Evolutionary conservation across 1,284 basidiomycete genomes (phyloP), one percentile per base, ranked within the genome.

Genomic region (Cutaneotrichosporon mucoides): DNA sequence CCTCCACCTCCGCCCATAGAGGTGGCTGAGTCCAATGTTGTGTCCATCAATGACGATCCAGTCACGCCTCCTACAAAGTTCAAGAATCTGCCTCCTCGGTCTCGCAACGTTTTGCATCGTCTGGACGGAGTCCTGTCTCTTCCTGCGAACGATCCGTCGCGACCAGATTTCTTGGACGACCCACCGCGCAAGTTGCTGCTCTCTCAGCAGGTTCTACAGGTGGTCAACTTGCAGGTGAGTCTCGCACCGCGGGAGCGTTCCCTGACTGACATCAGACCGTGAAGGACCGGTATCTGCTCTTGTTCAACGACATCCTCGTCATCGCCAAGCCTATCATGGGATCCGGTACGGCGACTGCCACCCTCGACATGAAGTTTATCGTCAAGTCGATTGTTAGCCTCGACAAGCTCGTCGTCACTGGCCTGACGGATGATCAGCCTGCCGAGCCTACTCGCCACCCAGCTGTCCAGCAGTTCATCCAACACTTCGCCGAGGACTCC

Each of bases 211-310:
- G 89, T 96, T 12, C 81, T 97, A 13, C 95, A 99, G 77, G 91
- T 98, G 6, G 92, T 92, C 69, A 93, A 93, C 77, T 12, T 13
- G 35, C 16, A 45, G 13, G 40, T 48, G 6, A 41, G 53, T 47
- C 16, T 16, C 13, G 4, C 10, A n/a, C 13, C 41, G 7, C 5
- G 46, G 44, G 36, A 16, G 15, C 35, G 13, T 15, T 9, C 52
- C 44, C 63, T 69, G 59, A 66, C 58, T 6, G 3, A 8, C 38
- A 40, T 50, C 60, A 79, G 73, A 94, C 90, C 1, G 89, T 96
- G 77, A 98, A 99, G 76, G 93, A 98, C 72, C 87, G 95, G 8
- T 94, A 92, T 80, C 82, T 99, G 11, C 94, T 98, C 79, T 82
- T 99, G 24, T 99, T 99, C 82, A 90, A 82, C 72, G 96, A 99